A percentile compares a stretch with the other conserved stretches of the same genome.
phyloP scores from a whole-genome alignment of 768 basidiomycete genomes.

The Favolaschia claudopus region DNA sequence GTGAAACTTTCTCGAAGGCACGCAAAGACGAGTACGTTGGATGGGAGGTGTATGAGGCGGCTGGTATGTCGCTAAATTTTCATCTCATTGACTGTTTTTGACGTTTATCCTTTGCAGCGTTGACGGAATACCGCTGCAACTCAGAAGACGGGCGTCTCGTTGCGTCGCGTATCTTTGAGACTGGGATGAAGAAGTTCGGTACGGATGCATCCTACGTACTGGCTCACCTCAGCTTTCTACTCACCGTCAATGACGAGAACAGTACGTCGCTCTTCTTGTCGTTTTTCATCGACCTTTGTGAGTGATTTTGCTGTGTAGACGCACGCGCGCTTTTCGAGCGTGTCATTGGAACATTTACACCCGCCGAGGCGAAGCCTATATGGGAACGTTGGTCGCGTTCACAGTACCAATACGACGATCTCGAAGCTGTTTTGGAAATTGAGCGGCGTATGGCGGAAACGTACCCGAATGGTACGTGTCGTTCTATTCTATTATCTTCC shows the following conservation, averaged over 20 bases:
- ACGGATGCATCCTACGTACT: conserved; percentile 87
- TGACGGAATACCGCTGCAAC: conserved; percentile 92
- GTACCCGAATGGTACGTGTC: conserved; percentile 77
- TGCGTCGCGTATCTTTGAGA: conserved; percentile 92
- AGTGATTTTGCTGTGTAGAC: conserved; percentile 57
- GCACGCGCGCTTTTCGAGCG: conserved; percentile 96
- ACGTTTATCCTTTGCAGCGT: conserved; percentile 55
- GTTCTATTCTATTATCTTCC: not conserved
- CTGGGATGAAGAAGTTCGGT: conserved; percentile 84
- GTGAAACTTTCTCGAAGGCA: conserved; percentile 82
- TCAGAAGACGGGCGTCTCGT: conserved; percentile 72
- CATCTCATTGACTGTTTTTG: conserved; percentile 1
- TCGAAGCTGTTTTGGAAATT: conserved; percentile 86
- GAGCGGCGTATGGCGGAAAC: conserved; percentile 89
- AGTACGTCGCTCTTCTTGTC: conserved; percentile 62
- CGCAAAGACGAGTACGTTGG: conserved; percentile 77
- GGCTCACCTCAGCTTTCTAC: conserved; percentile 90
- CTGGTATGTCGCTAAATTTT: conserved; percentile 60
- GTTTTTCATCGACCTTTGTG: conserved; percentile 3
- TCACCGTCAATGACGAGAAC: conserved; percentile 93
- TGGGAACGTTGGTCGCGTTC: conserved; percentile 98
- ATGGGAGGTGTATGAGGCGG: conserved; percentile 95
- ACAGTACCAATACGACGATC: conserved; percentile 95
- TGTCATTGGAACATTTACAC: conserved; percentile 77
- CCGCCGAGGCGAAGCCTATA: conserved; percentile 81